Base-by-base conservation (phyloP, 805 yeast species). In the Ogataea methanolica region DNA sequence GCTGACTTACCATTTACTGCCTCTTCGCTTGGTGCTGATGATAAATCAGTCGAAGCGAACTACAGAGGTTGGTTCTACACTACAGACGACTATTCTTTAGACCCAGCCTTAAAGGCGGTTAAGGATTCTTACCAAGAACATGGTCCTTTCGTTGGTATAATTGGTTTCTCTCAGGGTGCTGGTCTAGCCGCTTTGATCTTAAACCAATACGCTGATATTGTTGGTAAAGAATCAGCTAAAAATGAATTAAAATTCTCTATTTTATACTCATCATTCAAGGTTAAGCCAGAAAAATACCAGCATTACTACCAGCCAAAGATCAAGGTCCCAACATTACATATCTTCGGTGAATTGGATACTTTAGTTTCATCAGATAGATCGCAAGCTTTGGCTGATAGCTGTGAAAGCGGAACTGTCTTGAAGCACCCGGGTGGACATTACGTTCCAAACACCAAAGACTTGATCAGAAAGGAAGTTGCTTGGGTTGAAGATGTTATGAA, bases 391-490 rank as follows among this genome's bases (percentile, higher is more conserved):
- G 80, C 76, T 48, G 75, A 77, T 16, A 79, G 84, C 44, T 76
- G 78, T 44, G 75, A 68, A 19, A 71, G 66, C 29, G 69, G 86
- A 6, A 72, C 67, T 6, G 50, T 66, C 16, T 44, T 85, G 49
- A 84, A 79, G 53, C 99, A 92, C 60, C 97, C 97, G 9, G 98
- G 99, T 51, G 97, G 98, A 1, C 99, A 92, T 62, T 90, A 86
- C 69, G 96, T 92, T 41, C 99, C 98, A 29, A 89, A 88, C 67
- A 84, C 90, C 43, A 87, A 86, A 65, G 67, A 61, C 37, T 49
- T 66, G 22, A 37, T 68, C 16, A 62, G 58, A 35, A 62, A 57
- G 36, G 66, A 65, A 52, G 56, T 66, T 43, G 68, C 66, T 1
- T 68, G 72, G 72, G 58, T 68, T 17, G 60, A 56, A 36, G 50